A percentile compares a stretch with the other conserved stretches of the same genome.
Evolutionary conservation across 805 yeast genomes (phyloP).

Genomic region (Peterozyma toletana): DNA sequence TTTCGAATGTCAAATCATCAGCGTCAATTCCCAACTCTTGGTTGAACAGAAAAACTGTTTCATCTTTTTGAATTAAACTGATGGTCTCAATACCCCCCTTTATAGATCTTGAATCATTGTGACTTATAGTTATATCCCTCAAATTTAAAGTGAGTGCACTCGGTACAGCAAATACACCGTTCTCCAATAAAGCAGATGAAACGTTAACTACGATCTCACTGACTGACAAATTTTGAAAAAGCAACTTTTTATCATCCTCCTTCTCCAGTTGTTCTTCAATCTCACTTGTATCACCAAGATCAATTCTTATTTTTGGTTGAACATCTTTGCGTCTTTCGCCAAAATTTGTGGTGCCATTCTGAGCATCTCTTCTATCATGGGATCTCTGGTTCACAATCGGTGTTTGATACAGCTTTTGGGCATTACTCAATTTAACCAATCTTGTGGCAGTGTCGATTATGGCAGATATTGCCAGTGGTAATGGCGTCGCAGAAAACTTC

Average conservation of each 20-base stretch:
- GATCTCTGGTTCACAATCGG: no score
- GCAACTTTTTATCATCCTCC: constrained; percentile 13
- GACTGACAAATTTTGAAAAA: constrained; percentile 33
- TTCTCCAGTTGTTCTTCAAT: constrained; percentile 7
- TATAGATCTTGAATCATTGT: constrained; percentile 30
- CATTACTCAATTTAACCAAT: constrained; percentile 24
- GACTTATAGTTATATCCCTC: constrained; percentile 30
- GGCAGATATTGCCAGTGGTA: constrained; percentile 29
- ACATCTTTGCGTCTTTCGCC: no score
- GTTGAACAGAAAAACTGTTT: constrained; percentile 20
- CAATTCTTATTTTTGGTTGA: constrained; percentile 1
- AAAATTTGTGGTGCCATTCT: no score
- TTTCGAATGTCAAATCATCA: constrained; percentile 50
- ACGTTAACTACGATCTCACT: constrained; percentile 31
- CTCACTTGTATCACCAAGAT: constrained; percentile 1
- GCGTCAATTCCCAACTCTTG: constrained; percentile 14
- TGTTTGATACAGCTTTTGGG: constrained; percentile 14
- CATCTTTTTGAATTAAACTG: constrained; percentile 15
- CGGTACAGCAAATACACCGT: constrained; percentile 35
- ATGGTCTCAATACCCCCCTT: constrained; percentile 42
- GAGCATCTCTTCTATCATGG: no score
- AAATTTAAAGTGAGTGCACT: constrained; percentile 19
- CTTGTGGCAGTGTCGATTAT: constrained; percentile 30
- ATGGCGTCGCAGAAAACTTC: constrained; percentile 35
- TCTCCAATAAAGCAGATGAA: constrained; percentile 33